Conservation (phyloP, 164 flowering plant genomes). For the Liriodendron chinense region DNA sequence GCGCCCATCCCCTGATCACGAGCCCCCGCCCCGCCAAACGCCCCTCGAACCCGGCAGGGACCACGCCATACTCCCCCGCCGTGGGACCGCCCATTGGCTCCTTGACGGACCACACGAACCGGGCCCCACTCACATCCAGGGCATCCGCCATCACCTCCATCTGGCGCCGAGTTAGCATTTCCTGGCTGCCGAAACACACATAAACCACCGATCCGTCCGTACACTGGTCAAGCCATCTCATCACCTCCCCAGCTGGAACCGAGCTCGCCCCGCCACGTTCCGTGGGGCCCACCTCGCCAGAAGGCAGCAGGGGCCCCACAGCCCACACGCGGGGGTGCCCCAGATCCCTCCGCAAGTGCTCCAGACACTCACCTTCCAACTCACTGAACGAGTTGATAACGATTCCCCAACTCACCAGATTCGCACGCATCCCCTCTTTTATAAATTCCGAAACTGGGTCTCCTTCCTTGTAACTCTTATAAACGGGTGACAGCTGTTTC, state of each 20-base stretch:
- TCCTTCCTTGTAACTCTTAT: background rate
- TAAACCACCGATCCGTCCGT: conserved; percentile 37
- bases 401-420: conserved; percentile 33
- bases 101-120: conserved; percentile 49
- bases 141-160: conserved; percentile 27
- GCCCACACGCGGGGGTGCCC: conserved; percentile 34
- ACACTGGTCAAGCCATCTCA: conserved; percentile 35
- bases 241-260: conserved; percentile 11
- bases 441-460: conserved; percentile 10
- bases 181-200: conserved; percentile 60
- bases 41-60: conserved; percentile 45
- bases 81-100: conserved; percentile 7
- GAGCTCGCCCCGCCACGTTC: conserved; percentile 21
- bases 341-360: conserved; percentile 11
- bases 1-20: conserved; percentile 51
- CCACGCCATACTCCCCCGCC: conserved; percentile 14
- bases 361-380: conserved; percentile 29
- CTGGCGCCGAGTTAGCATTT: conserved; percentile 28
- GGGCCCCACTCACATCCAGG: conserved; percentile 39
- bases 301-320: conserved; percentile 34
- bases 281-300: background rate
- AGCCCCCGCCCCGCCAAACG: conserved; percentile 38
- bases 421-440: conserved; percentile 9
- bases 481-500: conserved; percentile 20
- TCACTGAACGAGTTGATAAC: conserved; percentile 27